Base-by-base conservation (phyloP, 768 basidiomycete species). In the Naganishia friedmannii region DNA sequence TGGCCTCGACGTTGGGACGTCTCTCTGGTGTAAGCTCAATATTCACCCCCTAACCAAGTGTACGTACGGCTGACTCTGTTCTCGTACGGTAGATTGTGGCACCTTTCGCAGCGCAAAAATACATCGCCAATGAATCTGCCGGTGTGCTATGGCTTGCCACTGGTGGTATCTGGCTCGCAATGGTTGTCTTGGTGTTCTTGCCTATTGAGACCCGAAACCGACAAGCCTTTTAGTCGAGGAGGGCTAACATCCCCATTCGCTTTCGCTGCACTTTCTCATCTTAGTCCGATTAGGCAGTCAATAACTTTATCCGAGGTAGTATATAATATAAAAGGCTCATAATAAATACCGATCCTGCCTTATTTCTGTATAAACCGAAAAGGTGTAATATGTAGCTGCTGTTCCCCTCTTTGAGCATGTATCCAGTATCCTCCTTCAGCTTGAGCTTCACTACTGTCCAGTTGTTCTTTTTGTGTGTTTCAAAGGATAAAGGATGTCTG, bases 141-240 rank as follows among this genome's bases (percentile, higher is more conserved):
- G 79, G 79, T 68, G 75, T 78, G 63, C 71, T 79, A 15, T 78
- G 78, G 78, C 67, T 80, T 34, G 78, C 75, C 29, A 77, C 76
- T 23, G 76, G 77, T 26, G 77, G 77, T 58, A 77, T 77, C 58
- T 77, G 74, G 75, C 45, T 80, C 2, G 72, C 76, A 2, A 69
- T 71, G 17, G 37, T 78, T 17, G 72, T 74, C 17, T 74, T 78
- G 74, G 66, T 77, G 32, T 77, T 78, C 70, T 71, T 78, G 28
- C 76, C 80, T 2, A 75, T 78, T 28, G 80, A 81, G 58, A 80
- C 78, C 67, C 72, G 77, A 53, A 73, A 78, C 63, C 73, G 78
- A 67, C 80, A 81, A 71, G 78, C 79, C 67, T 81, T 77, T 74
- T 81, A 74, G 69, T n/a, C n/a, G 19, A 10, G 53, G 23, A 9